Conservation (phyloP, 106 monocot genomes). For the Acanthochlamys bracteata region DNA sequence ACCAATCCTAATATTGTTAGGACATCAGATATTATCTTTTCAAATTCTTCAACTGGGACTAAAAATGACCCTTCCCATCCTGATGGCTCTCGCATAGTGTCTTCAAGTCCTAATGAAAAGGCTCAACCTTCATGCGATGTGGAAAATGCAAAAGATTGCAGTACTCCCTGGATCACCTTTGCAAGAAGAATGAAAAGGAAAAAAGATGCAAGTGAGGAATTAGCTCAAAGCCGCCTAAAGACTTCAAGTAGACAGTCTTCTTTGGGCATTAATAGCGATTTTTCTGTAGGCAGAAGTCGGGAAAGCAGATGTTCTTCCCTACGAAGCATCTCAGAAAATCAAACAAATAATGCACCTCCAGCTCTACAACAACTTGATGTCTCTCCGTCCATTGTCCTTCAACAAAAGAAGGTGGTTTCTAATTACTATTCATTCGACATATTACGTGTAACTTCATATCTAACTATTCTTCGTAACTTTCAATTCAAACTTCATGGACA, state of each 20-base stretch:
- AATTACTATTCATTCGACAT: too few species aligned
- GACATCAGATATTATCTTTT: constrained; percentile 2
- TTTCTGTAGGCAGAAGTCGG: neutral
- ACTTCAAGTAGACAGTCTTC: neutral
- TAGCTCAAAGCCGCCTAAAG: constrained; percentile 1
- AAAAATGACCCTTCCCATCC: constrained; percentile 2
- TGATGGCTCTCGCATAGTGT: constrained; percentile 3
- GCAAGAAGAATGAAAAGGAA: constrained; percentile 29
- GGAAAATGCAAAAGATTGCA: constrained; percentile 6
- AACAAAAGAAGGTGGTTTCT: constrained; percentile 1
- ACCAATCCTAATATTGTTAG: neutral
- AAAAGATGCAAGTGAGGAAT: constrained; percentile 1
- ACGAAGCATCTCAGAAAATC: constrained; percentile 2
- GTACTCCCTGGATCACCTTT: constrained; percentile 23
- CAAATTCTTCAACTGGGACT: constrained; percentile 6
- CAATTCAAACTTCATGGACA: too few species aligned
- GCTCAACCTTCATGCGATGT: neutral
- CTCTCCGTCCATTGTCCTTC: neutral
- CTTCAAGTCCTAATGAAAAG: constrained; percentile 4
- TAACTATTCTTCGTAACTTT: too few species aligned
- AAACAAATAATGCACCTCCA: constrained; percentile 3
- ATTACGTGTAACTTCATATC: too few species aligned
- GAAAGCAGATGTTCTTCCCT: neutral
- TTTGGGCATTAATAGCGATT: neutral
- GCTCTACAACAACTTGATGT: neutral